Evolutionary conservation across 495 filamentous ascomycete species (phyloP).

Genomic region (Hypomontagnella submonticulosa): DNA sequence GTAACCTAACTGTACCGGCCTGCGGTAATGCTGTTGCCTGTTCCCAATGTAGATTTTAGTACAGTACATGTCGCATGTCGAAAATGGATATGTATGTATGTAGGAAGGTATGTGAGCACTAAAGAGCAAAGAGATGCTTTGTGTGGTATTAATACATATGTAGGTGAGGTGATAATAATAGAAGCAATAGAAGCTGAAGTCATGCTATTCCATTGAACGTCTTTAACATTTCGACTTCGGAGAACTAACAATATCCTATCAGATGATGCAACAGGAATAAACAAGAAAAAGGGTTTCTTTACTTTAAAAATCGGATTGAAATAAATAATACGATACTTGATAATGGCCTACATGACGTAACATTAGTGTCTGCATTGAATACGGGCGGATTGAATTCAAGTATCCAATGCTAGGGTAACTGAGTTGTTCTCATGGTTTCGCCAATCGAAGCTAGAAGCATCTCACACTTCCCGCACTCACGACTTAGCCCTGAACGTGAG

Average conservation of each 20-base stretch:
- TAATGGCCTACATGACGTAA: too few relatives aligned
- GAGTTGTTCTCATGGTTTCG: not conserved
- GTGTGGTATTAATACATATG: constrained; percentile 7
- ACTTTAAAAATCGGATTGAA: not conserved
- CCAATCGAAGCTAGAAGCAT: constrained; percentile 5
- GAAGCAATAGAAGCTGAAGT: constrained; percentile 41
- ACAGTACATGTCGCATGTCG: constrained; percentile 5
- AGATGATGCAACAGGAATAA: constrained; percentile 22
- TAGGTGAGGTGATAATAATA: constrained; percentile 31
- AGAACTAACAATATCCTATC: constrained; percentile 16
- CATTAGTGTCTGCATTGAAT: too few relatives aligned
- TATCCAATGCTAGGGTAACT: constrained; percentile 4
- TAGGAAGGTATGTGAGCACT: not conserved
- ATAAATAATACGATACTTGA: too few relatives aligned
- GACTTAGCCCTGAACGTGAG: constrained; percentile 20
- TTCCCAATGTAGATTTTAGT: constrained; percentile 15
- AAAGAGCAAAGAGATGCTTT: not conserved
- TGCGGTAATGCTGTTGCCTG: constrained; percentile 30
- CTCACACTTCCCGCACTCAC: constrained; percentile 4
- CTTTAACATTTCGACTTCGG: constrained; percentile 22
- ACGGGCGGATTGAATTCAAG: constrained; percentile 9
- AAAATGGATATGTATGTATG: constrained; percentile 1
- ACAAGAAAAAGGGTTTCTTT: constrained; percentile 20
- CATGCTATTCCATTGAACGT: constrained; percentile 17
- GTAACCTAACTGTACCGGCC: constrained; percentile 32